Evolutionary conservation across 768 basidiomycete species (phyloP), one percentile per base, ranked within the genome.

Genomic region (Mycena amicta): DNA sequence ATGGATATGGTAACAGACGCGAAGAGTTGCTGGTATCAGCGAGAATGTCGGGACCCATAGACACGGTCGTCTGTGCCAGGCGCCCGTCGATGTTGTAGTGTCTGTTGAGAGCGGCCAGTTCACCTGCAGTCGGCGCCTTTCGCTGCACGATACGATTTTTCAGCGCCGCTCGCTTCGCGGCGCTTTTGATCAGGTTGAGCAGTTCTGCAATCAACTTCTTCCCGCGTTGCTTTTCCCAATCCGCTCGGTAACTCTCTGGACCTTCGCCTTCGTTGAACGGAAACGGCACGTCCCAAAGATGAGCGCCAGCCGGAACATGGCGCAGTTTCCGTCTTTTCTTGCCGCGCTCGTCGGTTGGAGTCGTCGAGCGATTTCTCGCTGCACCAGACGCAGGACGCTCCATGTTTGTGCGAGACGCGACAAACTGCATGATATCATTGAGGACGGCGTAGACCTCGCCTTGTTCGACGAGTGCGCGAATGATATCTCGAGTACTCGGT

Each of bases 241-340:
- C 85, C 52, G 75, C 69, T 8, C 72, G 77, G 69, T 92, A 92
- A n/a, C 77, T 75, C 18, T 79, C 68, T 2, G 91, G 89, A 2
- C 88, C 91, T 63, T 93, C 87, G 27, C 89, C 91, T 49, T 79
- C 74, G 39, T 70, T 72, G 61, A 92, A 92, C 5, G 91, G 91
- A 69, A 86, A 92, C 0, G 91, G 91, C 0, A 92, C 82, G 63
- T 92, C 89, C 91, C 91, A 93, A 66, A 92, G 89, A 1, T 71
- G 79, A 1, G 91, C 91, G 12, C 91, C 91, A 22, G 91, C 91
- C 30, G 91, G 91, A 15, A 93, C 89, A 8, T 76, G 73, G 56
- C 77, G 78, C 15, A 92, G 74, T 63, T 82, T 89, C 27, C 89
- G 52, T 11, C 59, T 80, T 59, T 83, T 85, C 72, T 90, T 92